Evolutionary conservation across 2,329 filamentous ascomycete genomes (phyloP).

Genomic region (Trichoderma sp.): DNA sequence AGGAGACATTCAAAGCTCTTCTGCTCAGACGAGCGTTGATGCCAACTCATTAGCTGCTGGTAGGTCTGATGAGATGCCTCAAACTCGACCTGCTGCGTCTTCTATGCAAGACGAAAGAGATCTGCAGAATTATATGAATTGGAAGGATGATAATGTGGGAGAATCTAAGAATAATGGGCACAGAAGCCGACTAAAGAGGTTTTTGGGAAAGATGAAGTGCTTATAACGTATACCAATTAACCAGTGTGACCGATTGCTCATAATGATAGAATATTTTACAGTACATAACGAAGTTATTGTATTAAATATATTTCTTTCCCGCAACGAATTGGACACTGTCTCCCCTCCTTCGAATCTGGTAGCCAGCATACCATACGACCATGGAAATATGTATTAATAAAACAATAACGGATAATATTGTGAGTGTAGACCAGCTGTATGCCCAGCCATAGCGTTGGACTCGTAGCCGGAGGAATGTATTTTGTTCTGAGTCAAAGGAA

Average conservation of each 20-base stretch:
- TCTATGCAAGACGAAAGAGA: neutral
- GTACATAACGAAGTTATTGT: too few species aligned
- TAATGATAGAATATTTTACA: too few species aligned
- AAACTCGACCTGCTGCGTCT: neutral
- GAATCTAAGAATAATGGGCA: neutral
- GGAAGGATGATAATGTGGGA: neutral
- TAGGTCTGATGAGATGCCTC: neutral
- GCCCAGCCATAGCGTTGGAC: neutral
- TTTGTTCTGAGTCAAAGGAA: neutral
- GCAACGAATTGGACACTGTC: neutral
- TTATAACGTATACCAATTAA: neutral
- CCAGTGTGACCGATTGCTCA: neutral
- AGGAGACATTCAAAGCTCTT: neutral
- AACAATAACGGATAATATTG: neutral
- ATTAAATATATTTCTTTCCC: neutral
- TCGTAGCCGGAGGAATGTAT: neutral
- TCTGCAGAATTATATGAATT: neutral
- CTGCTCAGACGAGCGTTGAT: neutral
- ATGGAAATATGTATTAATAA: neutral
- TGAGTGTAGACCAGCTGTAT: neutral
- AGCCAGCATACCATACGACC: neutral
- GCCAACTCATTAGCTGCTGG: neutral
- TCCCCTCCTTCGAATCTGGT: neutral
- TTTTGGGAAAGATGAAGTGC: neutral
- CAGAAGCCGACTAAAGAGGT: neutral